Percentiles rank a stretch among this genome's conserved stretches.
Evolutionary conservation across 345 rosid genomes (phyloP).

Genomic region (Mallotus nudiflorus): DNA sequence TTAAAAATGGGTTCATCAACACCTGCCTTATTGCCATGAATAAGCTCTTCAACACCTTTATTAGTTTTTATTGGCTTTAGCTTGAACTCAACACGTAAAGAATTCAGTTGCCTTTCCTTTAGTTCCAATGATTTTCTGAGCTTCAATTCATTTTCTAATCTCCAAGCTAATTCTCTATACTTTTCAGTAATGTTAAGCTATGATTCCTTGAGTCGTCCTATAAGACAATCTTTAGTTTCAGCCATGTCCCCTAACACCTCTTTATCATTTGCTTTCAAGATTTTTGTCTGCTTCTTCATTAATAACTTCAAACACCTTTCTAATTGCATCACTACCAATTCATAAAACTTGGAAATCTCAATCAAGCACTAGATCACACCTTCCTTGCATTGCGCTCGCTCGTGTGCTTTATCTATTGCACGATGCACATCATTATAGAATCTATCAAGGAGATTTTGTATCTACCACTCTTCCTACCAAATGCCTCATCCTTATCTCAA

Average conservation of each 20-base stretch:
- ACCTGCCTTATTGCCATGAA: conserved; percentile 16
- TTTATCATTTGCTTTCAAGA: conserved; percentile 57
- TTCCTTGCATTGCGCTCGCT: conserved; percentile 57
- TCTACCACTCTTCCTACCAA: conserved; percentile 47
- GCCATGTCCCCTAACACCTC: conserved; percentile 60
- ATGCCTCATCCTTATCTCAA: conserved; percentile 44
- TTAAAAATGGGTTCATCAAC: conserved; percentile 22
- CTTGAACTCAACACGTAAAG: too few relatives aligned
- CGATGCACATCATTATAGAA: conserved; percentile 76
- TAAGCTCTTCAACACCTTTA: conserved; percentile 31
- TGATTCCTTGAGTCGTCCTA: conserved; percentile 57
- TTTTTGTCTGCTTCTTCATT: conserved; percentile 57
- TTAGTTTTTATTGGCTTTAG: too few relatives aligned
- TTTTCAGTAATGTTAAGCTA: conserved; percentile 66
- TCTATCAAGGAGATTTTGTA: conserved; percentile 63
- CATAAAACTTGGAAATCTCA: conserved; percentile 76
- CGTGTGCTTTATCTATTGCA: conserved; percentile 81
- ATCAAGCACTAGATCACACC: conserved; percentile 65
- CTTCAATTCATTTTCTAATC: conserved; percentile 52
- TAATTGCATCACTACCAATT: conserved; percentile 72
- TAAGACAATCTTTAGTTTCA: conserved; percentile 68
- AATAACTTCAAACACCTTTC: conserved; percentile 73
- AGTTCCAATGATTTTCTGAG: conserved; percentile 54
- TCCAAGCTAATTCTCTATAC: conserved; percentile 58
- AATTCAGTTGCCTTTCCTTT: conserved; percentile 48